Evolutionary conservation across 495 filamentous ascomycete genomes (phyloP).

Genomic region (Stereocaulon alpinum): DNA sequence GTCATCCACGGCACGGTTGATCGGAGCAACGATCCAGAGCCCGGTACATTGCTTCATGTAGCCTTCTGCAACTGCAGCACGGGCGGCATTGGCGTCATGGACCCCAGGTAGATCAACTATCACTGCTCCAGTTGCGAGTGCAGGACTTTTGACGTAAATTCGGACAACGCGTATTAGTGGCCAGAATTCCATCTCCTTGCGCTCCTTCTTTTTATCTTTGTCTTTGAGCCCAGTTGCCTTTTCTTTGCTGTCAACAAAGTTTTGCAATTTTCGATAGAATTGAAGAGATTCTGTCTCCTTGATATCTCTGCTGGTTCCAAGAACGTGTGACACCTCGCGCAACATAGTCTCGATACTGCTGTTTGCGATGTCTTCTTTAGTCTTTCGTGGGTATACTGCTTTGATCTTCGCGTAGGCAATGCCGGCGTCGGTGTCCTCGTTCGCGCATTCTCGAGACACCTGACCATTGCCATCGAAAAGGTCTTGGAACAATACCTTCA

Average conservation of each 20-base stretch:
- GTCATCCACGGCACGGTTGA: conserved; percentile 46
- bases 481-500: conserved; percentile 39
- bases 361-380: conserved; percentile 37
- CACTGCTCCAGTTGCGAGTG: conserved; percentile 49
- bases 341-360: conserved; percentile 32
- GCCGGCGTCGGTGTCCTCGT: conserved; percentile 35
- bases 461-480: conserved; percentile 38
- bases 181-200: conserved; percentile 46
- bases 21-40: conserved; percentile 40
- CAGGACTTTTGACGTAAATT: conserved; percentile 46
- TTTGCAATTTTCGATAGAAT: conserved; percentile 39
- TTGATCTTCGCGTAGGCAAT: conserved; percentile 55
- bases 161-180: conserved; percentile 55
- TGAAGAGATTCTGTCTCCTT: conserved; percentile 25
- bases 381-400: conserved; percentile 50
- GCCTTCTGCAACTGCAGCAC: conserved; percentile 47
- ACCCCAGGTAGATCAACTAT: conserved; percentile 59
- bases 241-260: conserved; percentile 44
- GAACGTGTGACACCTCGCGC: conserved; percentile 29
- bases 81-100: conserved; percentile 54
- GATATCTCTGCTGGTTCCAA: conserved; percentile 40
- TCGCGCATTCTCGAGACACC: conserved; percentile 34
- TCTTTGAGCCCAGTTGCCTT: conserved; percentile 32
- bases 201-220: conserved; percentile 24
- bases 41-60: conserved; percentile 49